Conservation (phyloP, 345 rosid genomes). For the Citrus medica region DNA sequence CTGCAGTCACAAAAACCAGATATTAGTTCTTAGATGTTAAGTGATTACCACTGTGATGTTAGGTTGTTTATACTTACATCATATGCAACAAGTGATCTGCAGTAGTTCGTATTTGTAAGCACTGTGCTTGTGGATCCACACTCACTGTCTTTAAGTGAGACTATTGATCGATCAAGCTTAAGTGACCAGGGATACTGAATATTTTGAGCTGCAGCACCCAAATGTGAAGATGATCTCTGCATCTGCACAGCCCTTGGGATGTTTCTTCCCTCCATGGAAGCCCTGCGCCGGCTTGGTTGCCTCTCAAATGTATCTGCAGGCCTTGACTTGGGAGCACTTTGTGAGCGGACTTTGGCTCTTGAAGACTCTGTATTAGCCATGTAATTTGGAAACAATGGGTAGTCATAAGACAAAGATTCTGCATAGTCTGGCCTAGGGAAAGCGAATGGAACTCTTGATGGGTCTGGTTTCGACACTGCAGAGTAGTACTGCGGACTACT, state of each 20-base stretch:
- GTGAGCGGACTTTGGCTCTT: slow-evolving; percentile 71
- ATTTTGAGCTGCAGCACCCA: slow-evolving; percentile 53
- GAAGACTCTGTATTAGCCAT: slow-evolving; percentile 89
- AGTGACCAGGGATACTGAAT: slow-evolving; percentile 71
- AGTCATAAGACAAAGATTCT: slow-evolving; percentile 43
- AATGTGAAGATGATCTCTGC: slow-evolving; percentile 89
- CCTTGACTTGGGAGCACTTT: slow-evolving; percentile 79
- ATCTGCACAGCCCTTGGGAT: slow-evolving; percentile 68
- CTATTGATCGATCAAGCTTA: slow-evolving; percentile 71
- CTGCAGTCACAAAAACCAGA: slow-evolving; percentile 21
- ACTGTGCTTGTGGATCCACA: slow-evolving; percentile 82
- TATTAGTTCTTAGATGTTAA: neutral
- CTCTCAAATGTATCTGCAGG: slow-evolving; percentile 59
- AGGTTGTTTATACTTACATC: slow-evolving; percentile 34
- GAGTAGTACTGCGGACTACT: slow-evolving; percentile 72
- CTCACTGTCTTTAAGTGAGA: slow-evolving; percentile 75
- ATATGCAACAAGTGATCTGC: slow-evolving; percentile 53
- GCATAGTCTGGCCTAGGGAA: slow-evolving; percentile 37
- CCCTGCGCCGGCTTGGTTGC: slow-evolving; percentile 61
- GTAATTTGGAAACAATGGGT: slow-evolving; percentile 59
- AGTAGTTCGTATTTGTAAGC: slow-evolving; percentile 61
- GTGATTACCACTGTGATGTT: neutral
- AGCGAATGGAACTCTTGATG: slow-evolving; percentile 34
- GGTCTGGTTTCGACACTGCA: slow-evolving; percentile 58
- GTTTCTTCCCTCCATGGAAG: slow-evolving; percentile 70